Evolutionary conservation across 257 asterid genomes (phyloP).

Genomic region (Solanum stenotomum): DNA sequence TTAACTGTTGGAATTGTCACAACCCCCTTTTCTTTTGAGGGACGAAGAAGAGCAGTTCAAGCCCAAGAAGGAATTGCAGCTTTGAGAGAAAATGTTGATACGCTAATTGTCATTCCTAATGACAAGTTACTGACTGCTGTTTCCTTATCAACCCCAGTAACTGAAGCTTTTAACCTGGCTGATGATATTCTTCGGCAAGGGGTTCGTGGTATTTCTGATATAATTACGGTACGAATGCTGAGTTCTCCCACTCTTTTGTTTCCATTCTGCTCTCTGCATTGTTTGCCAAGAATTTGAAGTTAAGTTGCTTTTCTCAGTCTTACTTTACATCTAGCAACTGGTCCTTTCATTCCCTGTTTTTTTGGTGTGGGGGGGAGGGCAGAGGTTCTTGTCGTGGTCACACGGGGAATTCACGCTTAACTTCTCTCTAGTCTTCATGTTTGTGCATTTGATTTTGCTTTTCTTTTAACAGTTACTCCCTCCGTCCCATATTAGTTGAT

Average conservation of each 20-base stretch:
- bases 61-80: conserved; percentile 98
- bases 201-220: conserved; percentile 94
- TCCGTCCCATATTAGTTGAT: background rate
- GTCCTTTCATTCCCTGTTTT: background rate
- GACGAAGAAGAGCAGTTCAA: conserved; percentile 90
- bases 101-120: conserved; percentile 89
- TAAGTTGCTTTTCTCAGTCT: background rate
- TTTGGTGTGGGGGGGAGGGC: background rate
- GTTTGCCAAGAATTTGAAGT: background rate
- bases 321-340: background rate
- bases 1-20: conserved; percentile 97
- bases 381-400: background rate
- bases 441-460: background rate
- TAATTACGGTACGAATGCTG: conserved; percentile 61
- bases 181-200: conserved; percentile 97
- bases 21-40: conserved; percentile 94
- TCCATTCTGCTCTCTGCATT: background rate
- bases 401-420: background rate
- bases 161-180: conserved; percentile 96
- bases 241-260: background rate
- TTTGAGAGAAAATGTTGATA: conserved; percentile 88
- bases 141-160: conserved; percentile 92
- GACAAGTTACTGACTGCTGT: conserved; percentile 84
- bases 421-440: background rate
- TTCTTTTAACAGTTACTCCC: background rate